Percentiles rank a stretch among this genome's conserved stretches.
These are phyloP conservation scores for Zea mays DNA, from an alignment of 176 grass and related monocot genomes.

Conservation along the genomic window DNA sequence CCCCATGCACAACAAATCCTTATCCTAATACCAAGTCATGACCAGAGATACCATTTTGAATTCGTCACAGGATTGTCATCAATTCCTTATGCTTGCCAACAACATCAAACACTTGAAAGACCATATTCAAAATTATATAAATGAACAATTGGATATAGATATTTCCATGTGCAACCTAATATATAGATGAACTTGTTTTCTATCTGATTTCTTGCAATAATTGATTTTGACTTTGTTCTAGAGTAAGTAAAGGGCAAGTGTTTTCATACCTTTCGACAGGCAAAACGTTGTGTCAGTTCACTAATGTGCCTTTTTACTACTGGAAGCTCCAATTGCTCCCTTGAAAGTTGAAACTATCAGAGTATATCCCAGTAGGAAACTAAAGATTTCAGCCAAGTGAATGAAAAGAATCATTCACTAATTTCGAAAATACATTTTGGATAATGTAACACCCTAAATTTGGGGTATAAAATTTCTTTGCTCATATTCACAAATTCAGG, in stretches of 20 bases:
- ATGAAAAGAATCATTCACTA: conserved; percentile 45
- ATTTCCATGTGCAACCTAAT: not conserved
- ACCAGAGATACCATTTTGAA: not conserved
- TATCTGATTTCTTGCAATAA: conserved; percentile 1
- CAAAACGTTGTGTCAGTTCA: conserved; percentile 63
- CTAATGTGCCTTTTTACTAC: conserved; percentile 77
- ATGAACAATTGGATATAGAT: not conserved
- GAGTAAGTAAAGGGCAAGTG: not conserved
- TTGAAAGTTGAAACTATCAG: conserved; percentile 74
- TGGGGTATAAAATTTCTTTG: too few species aligned
- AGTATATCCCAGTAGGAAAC: conserved; percentile 99
- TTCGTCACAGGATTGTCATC: not conserved
- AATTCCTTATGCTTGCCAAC: not conserved
- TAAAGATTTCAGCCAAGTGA: conserved; percentile 66
- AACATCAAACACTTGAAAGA: not conserved
- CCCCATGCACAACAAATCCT: not conserved
- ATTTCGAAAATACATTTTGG: conserved; percentile 28
- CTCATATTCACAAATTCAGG: too few species aligned
- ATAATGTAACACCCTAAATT: not conserved
- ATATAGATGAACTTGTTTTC: not conserved
- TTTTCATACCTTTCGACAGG: conserved; percentile 80
- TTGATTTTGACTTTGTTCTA: not conserved
- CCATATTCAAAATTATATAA: not conserved
- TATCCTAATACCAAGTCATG: not conserved
- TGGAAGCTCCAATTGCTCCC: conserved; percentile 69